Evolutionary conservation across 805 yeast species (phyloP).

Genomic region (Yarrowia bubula): DNA sequence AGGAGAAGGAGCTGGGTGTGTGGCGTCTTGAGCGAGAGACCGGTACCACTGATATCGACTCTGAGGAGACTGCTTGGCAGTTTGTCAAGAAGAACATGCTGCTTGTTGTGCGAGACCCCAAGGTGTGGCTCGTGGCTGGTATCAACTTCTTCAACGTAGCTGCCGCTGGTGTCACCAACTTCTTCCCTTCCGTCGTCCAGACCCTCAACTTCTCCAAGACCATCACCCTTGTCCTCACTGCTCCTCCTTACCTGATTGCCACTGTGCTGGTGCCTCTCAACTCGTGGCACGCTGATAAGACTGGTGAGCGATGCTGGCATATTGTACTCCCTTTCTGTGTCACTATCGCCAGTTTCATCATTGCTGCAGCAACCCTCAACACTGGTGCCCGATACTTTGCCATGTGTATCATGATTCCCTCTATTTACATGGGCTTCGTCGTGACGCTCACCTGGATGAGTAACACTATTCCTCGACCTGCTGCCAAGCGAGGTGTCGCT

Average conservation of each 20-base stretch:
- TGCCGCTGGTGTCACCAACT: constrained; percentile 60
- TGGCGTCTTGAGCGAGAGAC: constrained; percentile 32
- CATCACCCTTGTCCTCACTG: constrained; percentile 55
- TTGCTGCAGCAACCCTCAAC: constrained; percentile 44
- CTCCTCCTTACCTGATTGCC: constrained; percentile 57
- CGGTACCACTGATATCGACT: constrained; percentile 1
- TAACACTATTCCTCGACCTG: constrained; percentile 56
- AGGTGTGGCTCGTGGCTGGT: constrained; percentile 30
- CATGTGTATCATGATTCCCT: constrained; percentile 55
- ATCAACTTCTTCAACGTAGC: constrained; percentile 47
- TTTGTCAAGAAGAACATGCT: constrained; percentile 12
- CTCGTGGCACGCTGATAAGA: constrained; percentile 56
- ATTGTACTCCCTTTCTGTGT: constrained; percentile 45
- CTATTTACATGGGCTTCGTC: constrained; percentile 54
- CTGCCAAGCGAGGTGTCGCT: constrained; percentile 57
- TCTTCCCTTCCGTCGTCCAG: constrained; percentile 59
- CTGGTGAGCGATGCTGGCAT: constrained; percentile 56
- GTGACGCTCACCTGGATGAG: constrained; percentile 56
- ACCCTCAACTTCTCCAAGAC: constrained; percentile 53
- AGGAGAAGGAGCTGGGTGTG: constrained; percentile 31
- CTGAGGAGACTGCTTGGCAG: constrained; percentile 1
- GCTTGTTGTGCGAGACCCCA: constrained; percentile 33
- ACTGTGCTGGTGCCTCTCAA: constrained; percentile 51
- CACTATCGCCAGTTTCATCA: constrained; percentile 38
- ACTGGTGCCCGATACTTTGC: constrained; percentile 59